Conservation (phyloP, 2,329 filamentous ascomycete genomes). For the Bipolaris bicolor region DNA sequence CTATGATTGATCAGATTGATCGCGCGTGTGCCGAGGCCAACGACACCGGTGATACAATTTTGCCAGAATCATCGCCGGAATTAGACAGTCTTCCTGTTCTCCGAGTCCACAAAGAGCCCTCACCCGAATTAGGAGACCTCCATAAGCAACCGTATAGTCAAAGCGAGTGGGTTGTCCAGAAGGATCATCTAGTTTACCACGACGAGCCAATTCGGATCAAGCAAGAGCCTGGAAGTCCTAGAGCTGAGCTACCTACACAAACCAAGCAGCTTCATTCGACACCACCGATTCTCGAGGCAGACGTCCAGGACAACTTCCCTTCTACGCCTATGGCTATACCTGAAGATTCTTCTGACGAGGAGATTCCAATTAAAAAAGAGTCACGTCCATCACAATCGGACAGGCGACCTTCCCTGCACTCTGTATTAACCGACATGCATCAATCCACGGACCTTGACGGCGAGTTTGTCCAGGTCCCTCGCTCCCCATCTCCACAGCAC, state of each 20-base stretch:
- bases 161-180: neutral
- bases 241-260: neutral
- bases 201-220: neutral
- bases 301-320: conserved; percentile 25
- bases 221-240: conserved; percentile 11
- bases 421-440: conserved; percentile 10
- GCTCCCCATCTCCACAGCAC: conserved; percentile 27
- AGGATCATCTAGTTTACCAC: neutral
- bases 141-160: neutral
- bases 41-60: neutral
- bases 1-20: conserved; percentile 35
- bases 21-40: conserved; percentile 28
- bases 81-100: neutral
- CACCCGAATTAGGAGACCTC: conserved; percentile 30
- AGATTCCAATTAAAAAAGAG: conserved; percentile 7
- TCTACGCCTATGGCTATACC: conserved; percentile 36
- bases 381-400: conserved; percentile 11
- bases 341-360: conserved; percentile 31
- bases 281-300: conserved; percentile 13
- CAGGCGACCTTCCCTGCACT: neutral
- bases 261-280: conserved; percentile 19
- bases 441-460: conserved; percentile 27
- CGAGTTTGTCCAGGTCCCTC: conserved; percentile 30
- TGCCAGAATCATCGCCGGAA: conserved; percentile 18
- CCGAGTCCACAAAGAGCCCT: conserved; percentile 9